These are phyloP conservation scores for Fagopyrum esculentum DNA, from an alignment of 148 eudicot species.

Conservation along the genomic window DNA sequence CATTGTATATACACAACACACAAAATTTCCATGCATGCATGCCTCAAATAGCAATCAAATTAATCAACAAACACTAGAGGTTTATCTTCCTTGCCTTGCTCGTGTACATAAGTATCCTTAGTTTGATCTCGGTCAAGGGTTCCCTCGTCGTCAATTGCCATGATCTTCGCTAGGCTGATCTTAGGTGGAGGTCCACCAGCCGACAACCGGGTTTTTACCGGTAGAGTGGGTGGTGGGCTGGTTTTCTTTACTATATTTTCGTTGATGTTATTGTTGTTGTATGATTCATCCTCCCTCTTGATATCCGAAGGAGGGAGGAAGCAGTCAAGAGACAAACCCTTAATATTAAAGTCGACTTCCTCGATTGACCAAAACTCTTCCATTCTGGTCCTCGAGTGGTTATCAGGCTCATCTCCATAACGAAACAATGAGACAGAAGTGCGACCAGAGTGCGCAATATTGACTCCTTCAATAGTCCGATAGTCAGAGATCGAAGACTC, in stretches of 20 bases:
- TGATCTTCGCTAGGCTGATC: constrained; percentile 43
- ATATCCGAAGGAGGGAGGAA: constrained; percentile 81
- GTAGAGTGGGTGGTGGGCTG: neutral
- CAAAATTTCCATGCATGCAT: constrained; percentile 5
- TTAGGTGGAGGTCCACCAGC: constrained; percentile 17
- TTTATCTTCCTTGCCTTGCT: constrained; percentile 8
- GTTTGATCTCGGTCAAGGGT: neutral
- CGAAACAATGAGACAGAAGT: constrained; percentile 59
- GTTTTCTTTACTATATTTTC: neutral
- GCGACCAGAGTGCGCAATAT: constrained; percentile 71
- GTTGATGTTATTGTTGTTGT: constrained; percentile 2
- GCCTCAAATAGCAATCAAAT: neutral
- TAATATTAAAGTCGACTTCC: constrained; percentile 84
- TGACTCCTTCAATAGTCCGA: constrained; percentile 61
- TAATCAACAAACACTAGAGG: neutral
- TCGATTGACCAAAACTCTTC: constrained; percentile 83
- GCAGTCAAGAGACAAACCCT: constrained; percentile 64
- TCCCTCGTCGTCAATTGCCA: constrained; percentile 36
- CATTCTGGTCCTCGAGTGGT: constrained; percentile 65
- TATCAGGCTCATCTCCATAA: constrained; percentile 58
- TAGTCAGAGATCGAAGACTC: constrained; percentile 70
- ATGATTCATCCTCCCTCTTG: constrained; percentile 53
- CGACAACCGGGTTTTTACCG: constrained; percentile 10
- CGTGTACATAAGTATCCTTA: neutral
- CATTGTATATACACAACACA: constrained; percentile 10